phyloP scores from a whole-genome alignment of 306 rosid species.

The Urtica urens region DNA sequence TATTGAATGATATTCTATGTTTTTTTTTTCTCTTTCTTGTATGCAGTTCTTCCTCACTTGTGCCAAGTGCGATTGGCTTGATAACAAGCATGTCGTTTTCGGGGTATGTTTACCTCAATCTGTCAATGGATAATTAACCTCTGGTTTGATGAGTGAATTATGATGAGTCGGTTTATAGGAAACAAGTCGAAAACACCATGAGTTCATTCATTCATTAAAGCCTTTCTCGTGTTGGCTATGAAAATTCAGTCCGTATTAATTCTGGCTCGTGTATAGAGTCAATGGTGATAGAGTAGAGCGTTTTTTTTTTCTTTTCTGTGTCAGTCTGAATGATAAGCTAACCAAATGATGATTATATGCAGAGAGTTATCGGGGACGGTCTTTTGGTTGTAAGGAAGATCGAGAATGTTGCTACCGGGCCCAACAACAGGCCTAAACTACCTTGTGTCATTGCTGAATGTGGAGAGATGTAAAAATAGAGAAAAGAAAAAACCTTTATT shows the following conservation, averaged over 20 bases:
- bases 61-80: conserved; percentile 97
- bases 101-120: conserved; percentile 56
- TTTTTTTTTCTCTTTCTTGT: background rate
- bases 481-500: no score
- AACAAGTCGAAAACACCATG: no score
- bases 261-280: no score
- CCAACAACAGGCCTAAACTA: conserved; percentile 79
- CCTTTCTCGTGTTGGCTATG: no score
- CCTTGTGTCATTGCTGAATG: conserved; percentile 80
- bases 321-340: background rate
- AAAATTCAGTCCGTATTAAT: no score
- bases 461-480: conserved; percentile 75
- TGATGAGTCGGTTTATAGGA: no score
- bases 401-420: conserved; percentile 94
- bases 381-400: conserved; percentile 94
- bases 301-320: background rate
- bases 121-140: background rate
- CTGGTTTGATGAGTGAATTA: background rate
- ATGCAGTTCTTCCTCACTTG: conserved; percentile 85
- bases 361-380: conserved; percentile 99
- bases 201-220: no score
- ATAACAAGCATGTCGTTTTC: conserved; percentile 92
- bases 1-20: no score
- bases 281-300: no score
- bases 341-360: conserved; percentile 14